Conservation (phyloP, 345 rosid species). For the Euphorbia peplus region DNA sequence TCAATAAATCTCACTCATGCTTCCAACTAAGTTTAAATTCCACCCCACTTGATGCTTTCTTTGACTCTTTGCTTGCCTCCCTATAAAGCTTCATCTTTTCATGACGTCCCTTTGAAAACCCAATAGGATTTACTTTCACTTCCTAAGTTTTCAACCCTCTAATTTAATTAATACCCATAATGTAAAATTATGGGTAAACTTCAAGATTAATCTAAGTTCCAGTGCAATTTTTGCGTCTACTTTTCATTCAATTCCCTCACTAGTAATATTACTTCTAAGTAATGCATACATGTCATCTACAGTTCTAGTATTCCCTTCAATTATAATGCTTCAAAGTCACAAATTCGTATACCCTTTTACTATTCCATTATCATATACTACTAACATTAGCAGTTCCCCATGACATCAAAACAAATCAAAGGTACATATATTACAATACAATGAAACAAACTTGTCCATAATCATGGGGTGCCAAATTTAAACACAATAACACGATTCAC, state of each 20-base stretch:
- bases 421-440: neutral
- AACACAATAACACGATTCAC: no score
- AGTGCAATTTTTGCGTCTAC: no score
- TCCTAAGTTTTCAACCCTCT: neutral
- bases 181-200: no score
- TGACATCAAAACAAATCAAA: neutral
- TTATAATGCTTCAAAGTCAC: neutral
- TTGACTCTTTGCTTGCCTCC: conserved; percentile 41
- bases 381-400: neutral
- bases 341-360: neutral
- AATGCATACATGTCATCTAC: no score
- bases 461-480: neutral
- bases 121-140: conserved; percentile 9
- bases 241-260: no score
- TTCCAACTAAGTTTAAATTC: conserved; percentile 25
- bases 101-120: conserved; percentile 17
- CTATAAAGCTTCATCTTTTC: conserved; percentile 13
- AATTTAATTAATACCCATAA: no score
- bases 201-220: no score
- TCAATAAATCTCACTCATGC: conserved; percentile 33
- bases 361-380: neutral
- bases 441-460: neutral
- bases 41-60: conserved; percentile 35
- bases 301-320: no score
- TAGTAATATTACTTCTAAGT: no score